Base-by-base conservation (phyloP, 495 filamentous ascomycete genomes). In the Copromyces sp. region DNA sequence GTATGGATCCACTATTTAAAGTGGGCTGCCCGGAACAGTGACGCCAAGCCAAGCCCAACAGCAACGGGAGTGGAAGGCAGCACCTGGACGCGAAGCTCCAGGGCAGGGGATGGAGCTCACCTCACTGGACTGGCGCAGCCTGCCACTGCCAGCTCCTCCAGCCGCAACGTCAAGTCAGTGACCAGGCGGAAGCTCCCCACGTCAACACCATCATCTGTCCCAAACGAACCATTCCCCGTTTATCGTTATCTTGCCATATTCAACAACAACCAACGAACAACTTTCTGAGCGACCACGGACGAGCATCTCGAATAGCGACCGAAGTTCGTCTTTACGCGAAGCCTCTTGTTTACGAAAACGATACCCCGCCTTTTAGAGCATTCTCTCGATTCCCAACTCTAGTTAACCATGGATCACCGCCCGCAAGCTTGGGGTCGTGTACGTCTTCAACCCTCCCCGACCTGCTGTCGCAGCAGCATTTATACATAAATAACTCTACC, bases 381-480 rank as follows among this genome's bases (percentile, higher is more conserved):
- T 44, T 70, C 61, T 73, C 37, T 42, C 68, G 72, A 69, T 68
- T 40, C 42, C 68, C 74, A 72, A 38, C 41, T 40, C 71, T 38
- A 68, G 74, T 44, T 72, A 71, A 35, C 68, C 70, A 98, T 98
- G 95, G 94, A 98, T 82, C 95, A 98, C 84, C 89, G 93, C 80
- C 95, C 95, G 73, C 92, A 97, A 89, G 90, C 90, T 77, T 98
- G 95, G 95, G 95, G 95, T 80, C 92, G 95, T 84, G 95, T 98
- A 93, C 75, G 79, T 78, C 81, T 78, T 80, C 80, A 6, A 59
- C 20, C 47, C 39, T 65, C 24, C 39, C 68, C 24, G 20, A 29
- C 29, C 53, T 12, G 29, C 42, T 69, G 35, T 71, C 73, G 14
- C 74, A 70, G 20, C 70, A 65, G 8, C 42, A 24, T 6, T 47